A percentile compares a stretch with the other conserved stretches of the same genome.
Evolutionary conservation across 805 yeast genomes (phyloP).

Genomic region (Sugiyamaella valdiviana): DNA sequence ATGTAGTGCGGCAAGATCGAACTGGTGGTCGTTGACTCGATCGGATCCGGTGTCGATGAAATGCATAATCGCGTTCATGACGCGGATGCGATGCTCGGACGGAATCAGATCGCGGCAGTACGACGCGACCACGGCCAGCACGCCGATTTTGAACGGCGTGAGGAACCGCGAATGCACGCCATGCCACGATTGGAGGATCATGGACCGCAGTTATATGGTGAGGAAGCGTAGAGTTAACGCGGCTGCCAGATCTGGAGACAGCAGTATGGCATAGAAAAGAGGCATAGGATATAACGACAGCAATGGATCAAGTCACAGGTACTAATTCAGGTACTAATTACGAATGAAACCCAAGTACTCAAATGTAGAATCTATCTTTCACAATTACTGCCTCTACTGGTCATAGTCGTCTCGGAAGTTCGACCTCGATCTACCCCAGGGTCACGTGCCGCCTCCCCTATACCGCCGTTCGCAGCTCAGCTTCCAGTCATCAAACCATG

Average conservation of each 20-base stretch:
- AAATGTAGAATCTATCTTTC: no score
- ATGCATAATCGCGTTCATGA: conserved; percentile 24
- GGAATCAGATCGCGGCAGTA: conserved; percentile 20
- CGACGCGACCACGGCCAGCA: conserved; percentile 15
- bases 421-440: not conserved
- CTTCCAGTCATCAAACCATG: conserved; percentile 9
- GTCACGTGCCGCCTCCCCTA: not conserved
- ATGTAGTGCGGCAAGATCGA: no score
- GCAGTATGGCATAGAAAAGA: no score
- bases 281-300: no score
- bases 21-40: no score
- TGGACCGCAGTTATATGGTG: no score
- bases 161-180: conserved; percentile 11
- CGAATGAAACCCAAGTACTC: no score
- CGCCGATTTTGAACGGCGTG: conserved; percentile 25
- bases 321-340: no score
- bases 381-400: no score
- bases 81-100: conserved; percentile 11
- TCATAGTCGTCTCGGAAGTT: no score
- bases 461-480: not conserved
- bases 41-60: conserved; percentile 15
- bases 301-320: no score
- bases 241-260: not conserved
- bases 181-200: conserved; percentile 2
- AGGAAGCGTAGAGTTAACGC: not conserved